Percentiles rank a stretch among this genome's conserved stretches.
These are phyloP conservation scores for Erysimum cheiranthoides DNA, from an alignment of 345 rosid genomes.

Conservation along the genomic window DNA sequence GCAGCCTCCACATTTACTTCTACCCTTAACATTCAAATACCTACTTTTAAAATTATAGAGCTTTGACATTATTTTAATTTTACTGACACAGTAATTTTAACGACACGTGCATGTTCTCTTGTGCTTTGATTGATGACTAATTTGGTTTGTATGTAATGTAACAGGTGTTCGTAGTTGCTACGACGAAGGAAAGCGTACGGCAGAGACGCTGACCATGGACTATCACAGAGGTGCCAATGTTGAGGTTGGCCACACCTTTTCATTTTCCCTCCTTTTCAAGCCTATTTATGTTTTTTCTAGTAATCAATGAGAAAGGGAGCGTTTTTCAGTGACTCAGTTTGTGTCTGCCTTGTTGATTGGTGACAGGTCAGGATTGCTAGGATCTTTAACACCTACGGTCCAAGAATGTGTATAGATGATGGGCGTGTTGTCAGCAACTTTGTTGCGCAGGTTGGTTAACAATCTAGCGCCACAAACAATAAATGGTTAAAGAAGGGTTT, in stretches of 20 bases:
- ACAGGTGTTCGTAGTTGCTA: conserved; percentile 85
- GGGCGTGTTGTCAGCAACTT: conserved; percentile 93
- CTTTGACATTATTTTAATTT: neutral
- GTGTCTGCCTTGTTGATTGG: conserved; percentile 14
- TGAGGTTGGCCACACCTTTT: conserved; percentile 52
- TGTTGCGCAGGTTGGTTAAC: conserved; percentile 67
- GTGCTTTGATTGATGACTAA: conserved; percentile 27
- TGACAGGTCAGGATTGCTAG: conserved; percentile 78
- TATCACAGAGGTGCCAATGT: conserved; percentile 75
- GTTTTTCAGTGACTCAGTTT: neutral
- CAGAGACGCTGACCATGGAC: conserved; percentile 84
- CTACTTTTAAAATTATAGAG: neutral
- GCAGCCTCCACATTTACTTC: conserved; percentile 29
- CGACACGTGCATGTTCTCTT: conserved; percentile 24
- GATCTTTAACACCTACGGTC: conserved; percentile 86
- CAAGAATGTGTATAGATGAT: conserved; percentile 90
- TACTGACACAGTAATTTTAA: neutral
- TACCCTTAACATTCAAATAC: conserved; percentile 2
- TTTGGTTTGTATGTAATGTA: conserved; percentile 16
- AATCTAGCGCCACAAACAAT: neutral
- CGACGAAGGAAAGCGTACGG: conserved; percentile 90
- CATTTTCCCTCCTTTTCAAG: neutral
- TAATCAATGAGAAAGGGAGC: neutral
- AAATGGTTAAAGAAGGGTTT: conserved; percentile 13
- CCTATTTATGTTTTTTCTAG: neutral